These are phyloP conservation scores for Protomyces gravidus DNA, from an alignment of 1,139 yeast genomes.

Conservation along the genomic window DNA sequence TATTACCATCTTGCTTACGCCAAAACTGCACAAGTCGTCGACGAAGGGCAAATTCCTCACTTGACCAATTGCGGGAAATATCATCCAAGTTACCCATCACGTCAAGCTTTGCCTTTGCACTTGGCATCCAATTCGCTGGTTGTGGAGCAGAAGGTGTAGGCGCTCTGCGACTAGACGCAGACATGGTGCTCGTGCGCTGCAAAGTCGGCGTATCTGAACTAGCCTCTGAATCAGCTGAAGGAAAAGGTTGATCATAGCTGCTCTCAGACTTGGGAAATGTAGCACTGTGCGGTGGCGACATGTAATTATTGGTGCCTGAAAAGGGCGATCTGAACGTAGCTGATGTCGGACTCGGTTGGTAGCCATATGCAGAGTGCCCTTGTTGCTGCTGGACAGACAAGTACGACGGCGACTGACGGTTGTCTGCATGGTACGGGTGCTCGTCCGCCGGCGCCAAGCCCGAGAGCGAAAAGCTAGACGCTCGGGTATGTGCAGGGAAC, in stretches of 20 bases:
- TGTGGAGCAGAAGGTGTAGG: neutral
- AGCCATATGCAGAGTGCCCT: neutral
- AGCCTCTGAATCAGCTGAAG: slow-evolving; percentile 6
- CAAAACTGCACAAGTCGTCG: slow-evolving; percentile 42
- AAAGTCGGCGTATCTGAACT: slow-evolving; percentile 6
- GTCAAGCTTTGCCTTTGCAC: slow-evolving; percentile 32
- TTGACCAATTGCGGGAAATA: slow-evolving; percentile 41
- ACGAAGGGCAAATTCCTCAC: slow-evolving; percentile 39
- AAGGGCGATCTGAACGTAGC: neutral
- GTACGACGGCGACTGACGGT: neutral
- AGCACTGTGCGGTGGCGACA: slow-evolving; percentile 11
- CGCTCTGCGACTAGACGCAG: neutral
- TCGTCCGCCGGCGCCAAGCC: neutral
- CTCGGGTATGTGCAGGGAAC: neutral
- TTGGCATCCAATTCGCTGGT: slow-evolving; percentile 12
- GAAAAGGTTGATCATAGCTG: slow-evolving; percentile 4
- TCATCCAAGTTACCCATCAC: slow-evolving; percentile 41
- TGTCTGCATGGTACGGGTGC: neutral
- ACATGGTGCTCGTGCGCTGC: slow-evolving; percentile 24
- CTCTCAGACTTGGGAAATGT: slow-evolving; percentile 6
- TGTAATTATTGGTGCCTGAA: neutral
- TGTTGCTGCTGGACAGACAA: neutral
- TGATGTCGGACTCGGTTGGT: neutral
- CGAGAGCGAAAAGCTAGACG: neutral
- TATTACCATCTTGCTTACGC: slow-evolving; percentile 42